A percentile compares a stretch with the other conserved stretches of the same genome.
Evolutionary conservation across 768 basidiomycete genomes (phyloP).

Genomic region (Udeniomyces megalosporus): DNA sequence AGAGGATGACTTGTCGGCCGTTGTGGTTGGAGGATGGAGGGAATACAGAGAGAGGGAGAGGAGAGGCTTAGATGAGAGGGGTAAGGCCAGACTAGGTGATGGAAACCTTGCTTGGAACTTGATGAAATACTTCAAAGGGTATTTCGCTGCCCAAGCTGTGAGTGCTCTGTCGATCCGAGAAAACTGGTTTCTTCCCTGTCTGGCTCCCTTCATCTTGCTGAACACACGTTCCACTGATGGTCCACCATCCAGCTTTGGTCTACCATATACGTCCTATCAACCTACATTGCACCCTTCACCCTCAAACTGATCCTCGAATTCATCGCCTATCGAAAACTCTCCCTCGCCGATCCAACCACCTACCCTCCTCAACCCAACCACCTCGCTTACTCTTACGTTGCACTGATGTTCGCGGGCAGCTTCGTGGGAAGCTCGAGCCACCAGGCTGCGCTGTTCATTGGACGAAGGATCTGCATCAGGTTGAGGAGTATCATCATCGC

Average conservation of each 20-base stretch:
- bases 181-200: too few relatives aligned
- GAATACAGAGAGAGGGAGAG: constrained; percentile 12
- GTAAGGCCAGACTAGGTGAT: not conserved
- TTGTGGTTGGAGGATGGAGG: constrained; percentile 22
- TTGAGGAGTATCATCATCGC: constrained; percentile 30
- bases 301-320: constrained; percentile 30
- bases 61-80: not conserved
- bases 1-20: constrained; percentile 24
- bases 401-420: constrained; percentile 26
- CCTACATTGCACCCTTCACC: constrained; percentile 30
- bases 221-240: not conserved
- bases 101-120: not conserved
- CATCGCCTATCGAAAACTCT: constrained; percentile 25
- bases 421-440: constrained; percentile 21
- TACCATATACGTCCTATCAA: constrained; percentile 24
- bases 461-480: constrained; percentile 29
- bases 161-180: constrained; percentile 1
- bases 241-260: constrained; percentile 14
- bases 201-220: too few relatives aligned
- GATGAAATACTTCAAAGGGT: constrained; percentile 1
- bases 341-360: constrained; percentile 16
- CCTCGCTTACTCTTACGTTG: constrained; percentile 31
- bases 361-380: constrained; percentile 23
- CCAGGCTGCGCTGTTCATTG: constrained; percentile 29
- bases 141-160: constrained; percentile 1